Evolutionary conservation across 441 rosid species (phyloP).

Genomic region (Pelargonium cotyledonis): DNA sequence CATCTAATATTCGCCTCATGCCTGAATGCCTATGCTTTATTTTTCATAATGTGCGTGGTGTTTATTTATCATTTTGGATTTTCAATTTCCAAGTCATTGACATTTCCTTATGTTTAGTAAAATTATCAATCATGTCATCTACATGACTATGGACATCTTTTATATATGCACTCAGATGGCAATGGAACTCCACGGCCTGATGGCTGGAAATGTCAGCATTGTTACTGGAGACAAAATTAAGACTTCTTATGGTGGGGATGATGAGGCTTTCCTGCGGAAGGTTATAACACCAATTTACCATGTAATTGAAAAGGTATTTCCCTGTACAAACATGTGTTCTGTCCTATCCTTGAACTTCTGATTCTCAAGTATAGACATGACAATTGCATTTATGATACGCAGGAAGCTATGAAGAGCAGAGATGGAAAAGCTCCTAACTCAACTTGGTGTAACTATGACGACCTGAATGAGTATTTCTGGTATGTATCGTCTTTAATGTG

Average conservation of each 20-base stretch:
- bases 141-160: neutral
- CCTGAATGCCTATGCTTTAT: slow-evolving; percentile 96
- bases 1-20: slow-evolving; percentile 92
- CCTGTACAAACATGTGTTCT: slow-evolving; percentile 7
- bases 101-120: neutral
- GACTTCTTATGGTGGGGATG: slow-evolving; percentile 98
- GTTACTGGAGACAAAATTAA: slow-evolving; percentile 97
- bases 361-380: slow-evolving; percentile 24
- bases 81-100: neutral
- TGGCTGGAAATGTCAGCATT: slow-evolving; percentile 96
- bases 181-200: slow-evolving; percentile 89
- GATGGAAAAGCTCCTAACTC: slow-evolving; percentile 82
- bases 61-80: neutral
- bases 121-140: neutral
- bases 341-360: slow-evolving; percentile 11
- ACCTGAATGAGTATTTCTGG: slow-evolving; percentile 98
- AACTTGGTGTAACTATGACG: slow-evolving; percentile 98
- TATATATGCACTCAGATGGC: slow-evolving; percentile 71
- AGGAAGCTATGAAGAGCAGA: slow-evolving; percentile 81
- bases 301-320: slow-evolving; percentile 71
- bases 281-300: slow-evolving; percentile 88
- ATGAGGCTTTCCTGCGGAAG: slow-evolving; percentile 90
- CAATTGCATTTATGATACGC: slow-evolving; percentile 23
- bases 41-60: slow-evolving; percentile 73
- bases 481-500: slow-evolving; percentile 33